Conservation (phyloP, 2,329 filamentous ascomycete species). For the Colletotrichum noveboracense region DNA sequence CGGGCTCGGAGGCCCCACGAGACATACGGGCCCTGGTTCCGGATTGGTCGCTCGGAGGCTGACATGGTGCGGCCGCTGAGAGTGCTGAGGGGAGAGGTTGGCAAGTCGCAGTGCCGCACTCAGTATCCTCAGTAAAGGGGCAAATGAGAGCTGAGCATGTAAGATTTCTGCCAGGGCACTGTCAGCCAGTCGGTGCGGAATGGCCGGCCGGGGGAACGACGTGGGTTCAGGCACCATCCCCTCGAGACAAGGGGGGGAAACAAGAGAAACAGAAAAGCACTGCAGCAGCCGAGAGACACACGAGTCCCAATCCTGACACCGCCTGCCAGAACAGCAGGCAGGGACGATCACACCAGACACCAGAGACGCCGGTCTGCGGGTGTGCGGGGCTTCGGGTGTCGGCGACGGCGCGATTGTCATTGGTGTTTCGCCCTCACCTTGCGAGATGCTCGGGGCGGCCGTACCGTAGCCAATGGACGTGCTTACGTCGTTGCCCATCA, state of each 20-base stretch:
- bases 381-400: background rate
- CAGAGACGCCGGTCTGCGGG: background rate
- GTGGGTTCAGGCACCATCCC: background rate
- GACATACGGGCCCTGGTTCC: background rate
- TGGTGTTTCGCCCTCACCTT: background rate
- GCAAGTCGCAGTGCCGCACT: background rate
- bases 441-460: background rate
- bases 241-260: background rate
- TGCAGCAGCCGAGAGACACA: background rate
- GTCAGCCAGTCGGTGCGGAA: conserved; percentile 21
- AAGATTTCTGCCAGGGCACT: conserved; percentile 7
- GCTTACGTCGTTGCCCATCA: background rate
- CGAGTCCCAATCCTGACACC: background rate
- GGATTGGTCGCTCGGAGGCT: conserved; percentile 11
- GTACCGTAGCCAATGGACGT: conserved; percentile 11
- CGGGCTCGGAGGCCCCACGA: conserved; percentile 16
- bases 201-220: conserved; percentile 1
- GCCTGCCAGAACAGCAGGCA: background rate
- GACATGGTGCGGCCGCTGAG: conserved; percentile 8
- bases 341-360: conserved; percentile 10
- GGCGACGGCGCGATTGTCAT: conserved; percentile 12
- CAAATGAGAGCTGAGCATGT: conserved; percentile 14
- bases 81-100: background rate
- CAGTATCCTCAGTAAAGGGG: conserved; percentile 13
- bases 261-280: background rate